Percentiles rank a stretch among this genome's conserved stretches.
These are phyloP conservation scores for Bipolaris oryzae DNA, from an alignment of 2,329 filamentous ascomycete genomes.

Conservation along the genomic window DNA sequence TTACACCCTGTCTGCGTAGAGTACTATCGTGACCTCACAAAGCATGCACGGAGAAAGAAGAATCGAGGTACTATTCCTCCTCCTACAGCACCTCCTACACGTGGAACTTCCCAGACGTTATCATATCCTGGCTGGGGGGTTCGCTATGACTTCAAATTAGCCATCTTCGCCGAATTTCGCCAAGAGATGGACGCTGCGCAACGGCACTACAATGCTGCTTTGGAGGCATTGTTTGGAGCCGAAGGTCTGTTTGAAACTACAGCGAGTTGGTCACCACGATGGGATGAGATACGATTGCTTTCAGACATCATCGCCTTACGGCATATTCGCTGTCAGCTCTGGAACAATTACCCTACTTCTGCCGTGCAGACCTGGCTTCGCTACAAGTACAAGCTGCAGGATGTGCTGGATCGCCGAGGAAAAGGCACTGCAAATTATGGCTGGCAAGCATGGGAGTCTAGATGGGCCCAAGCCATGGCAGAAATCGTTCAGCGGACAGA, in stretches of 20 bases:
- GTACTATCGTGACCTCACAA: conserved; percentile 93
- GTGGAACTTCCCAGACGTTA: conserved; percentile 83
- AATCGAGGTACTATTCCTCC: conserved; percentile 77
- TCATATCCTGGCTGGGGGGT: conserved; percentile 88
- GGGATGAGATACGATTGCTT: conserved; percentile 89
- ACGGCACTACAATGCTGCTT: conserved; percentile 84
- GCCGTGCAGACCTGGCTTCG: conserved; percentile 80
- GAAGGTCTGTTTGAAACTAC: conserved; percentile 85
- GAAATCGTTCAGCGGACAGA: conserved; percentile 62
- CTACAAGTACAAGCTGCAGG: conserved; percentile 75
- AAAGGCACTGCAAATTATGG: conserved; percentile 88
- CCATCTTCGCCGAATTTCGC: conserved; percentile 87
- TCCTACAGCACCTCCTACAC: conserved; percentile 81
- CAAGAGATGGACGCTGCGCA: conserved; percentile 89
- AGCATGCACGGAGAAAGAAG: conserved; percentile 87
- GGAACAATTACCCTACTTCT: conserved; percentile 76
- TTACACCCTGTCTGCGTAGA: conserved; percentile 79
- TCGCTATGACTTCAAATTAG: conserved; percentile 93
- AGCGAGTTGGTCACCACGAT: conserved; percentile 86
- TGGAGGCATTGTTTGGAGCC: conserved; percentile 79
- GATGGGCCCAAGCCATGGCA: conserved; percentile 69
- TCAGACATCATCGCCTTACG: conserved; percentile 83
- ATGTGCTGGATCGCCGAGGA: conserved; percentile 80
- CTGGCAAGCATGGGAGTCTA: conserved; percentile 91
- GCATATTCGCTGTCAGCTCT: conserved; percentile 80